Evolutionary conservation across 768 basidiomycete genomes (phyloP).

Genomic region (Cystofilobasidium capitatum): DNA sequence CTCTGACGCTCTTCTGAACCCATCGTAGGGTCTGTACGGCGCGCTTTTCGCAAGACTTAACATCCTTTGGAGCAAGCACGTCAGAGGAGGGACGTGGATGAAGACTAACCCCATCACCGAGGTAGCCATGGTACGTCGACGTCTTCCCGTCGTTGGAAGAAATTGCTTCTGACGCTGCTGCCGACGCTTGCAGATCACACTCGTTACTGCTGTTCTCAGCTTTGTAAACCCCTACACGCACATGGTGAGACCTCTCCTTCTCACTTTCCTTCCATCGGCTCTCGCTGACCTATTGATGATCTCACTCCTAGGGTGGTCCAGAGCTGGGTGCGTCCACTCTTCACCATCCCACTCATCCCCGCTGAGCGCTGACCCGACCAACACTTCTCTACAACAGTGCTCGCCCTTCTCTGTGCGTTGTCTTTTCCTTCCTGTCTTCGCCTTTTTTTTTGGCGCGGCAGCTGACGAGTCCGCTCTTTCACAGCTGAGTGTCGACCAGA

Average conservation of each 20-base stretch:
- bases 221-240: slow-evolving; percentile 83
- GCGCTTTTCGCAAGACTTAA: slow-evolving; percentile 86
- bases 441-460: neutral
- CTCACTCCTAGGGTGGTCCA: no score
- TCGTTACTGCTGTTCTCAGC: slow-evolving; percentile 63
- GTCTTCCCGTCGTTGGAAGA: neutral
- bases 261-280: no score
- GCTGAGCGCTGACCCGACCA: no score
- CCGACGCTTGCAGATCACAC: slow-evolving; percentile 52
- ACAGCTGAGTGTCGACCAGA: slow-evolving; percentile 48
- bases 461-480: neutral
- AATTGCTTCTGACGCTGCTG: neutral
- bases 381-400: no score
- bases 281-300: no score
- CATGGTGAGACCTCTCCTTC: slow-evolving; percentile 90
- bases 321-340: no score
- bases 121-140: slow-evolving; percentile 59
- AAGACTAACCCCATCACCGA: slow-evolving; percentile 69
- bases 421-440: no score
- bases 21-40: slow-evolving; percentile 72
- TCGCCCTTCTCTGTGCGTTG: slow-evolving; percentile 51
- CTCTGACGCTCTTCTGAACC: neutral
- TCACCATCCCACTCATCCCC: no score
- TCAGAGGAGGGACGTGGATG: slow-evolving; percentile 74
- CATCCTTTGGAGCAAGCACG: slow-evolving; percentile 71